These are phyloP conservation scores for Nicotiana rustica DNA, from an alignment of 305 asterid species.

Conservation along the genomic window DNA sequence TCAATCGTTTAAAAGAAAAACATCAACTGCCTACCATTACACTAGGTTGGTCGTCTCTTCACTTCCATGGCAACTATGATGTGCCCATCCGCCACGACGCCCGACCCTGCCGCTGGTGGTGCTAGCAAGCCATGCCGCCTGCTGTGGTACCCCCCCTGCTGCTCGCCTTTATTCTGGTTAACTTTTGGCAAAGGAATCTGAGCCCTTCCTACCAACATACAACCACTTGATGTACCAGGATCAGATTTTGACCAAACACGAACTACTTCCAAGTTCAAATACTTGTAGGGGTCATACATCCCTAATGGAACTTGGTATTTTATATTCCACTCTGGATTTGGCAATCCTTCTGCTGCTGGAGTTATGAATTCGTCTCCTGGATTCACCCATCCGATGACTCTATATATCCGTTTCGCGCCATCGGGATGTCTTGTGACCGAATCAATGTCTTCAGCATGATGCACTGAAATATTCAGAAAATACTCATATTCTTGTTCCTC, in stretches of 20 bases:
- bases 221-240: neutral
- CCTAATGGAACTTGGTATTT: neutral
- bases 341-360: neutral
- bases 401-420: neutral
- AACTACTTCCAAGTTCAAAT: constrained; percentile 17
- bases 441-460: neutral
- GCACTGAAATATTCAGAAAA: neutral
- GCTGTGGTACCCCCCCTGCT: too few species aligned
- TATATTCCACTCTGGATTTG: neutral
- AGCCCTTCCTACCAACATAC: neutral
- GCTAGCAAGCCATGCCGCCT: neutral
- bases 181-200: constrained; percentile 8
- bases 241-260: neutral
- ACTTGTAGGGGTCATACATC: neutral
- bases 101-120: neutral
- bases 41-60: neutral
- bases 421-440: neutral
- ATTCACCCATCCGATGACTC: neutral
- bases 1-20: neutral
- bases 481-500: neutral
- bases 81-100: neutral
- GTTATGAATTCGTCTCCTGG: neutral
- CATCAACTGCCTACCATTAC: neutral
- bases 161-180: neutral
- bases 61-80: neutral